A percentile compares a stretch with the other conserved stretches of the same genome.
Evolutionary conservation across 108 stramenopile genomes (phyloP).

Genomic region (Parietichytrium sp.): DNA sequence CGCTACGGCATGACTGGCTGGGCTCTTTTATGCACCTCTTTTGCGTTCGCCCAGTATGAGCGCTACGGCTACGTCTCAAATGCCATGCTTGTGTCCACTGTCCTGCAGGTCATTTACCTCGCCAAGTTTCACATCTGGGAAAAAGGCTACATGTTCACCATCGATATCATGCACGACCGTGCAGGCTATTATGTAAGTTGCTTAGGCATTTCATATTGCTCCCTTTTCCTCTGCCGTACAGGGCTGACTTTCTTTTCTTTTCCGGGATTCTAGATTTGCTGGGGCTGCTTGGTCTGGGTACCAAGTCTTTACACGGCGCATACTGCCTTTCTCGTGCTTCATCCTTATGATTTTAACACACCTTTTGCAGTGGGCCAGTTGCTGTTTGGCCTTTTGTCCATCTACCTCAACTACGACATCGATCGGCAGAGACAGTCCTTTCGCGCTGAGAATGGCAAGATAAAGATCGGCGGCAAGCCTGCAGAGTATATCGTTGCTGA

Average conservation of each 20-base stretch:
- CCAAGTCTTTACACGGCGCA: constrained; percentile 89
- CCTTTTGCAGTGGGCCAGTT: background rate
- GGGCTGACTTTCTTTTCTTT: no score
- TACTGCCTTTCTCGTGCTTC: constrained; percentile 74
- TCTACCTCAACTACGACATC: constrained; percentile 90
- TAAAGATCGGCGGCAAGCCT: constrained; percentile 80
- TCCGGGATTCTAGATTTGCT: no score
- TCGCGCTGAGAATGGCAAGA: constrained; percentile 75
- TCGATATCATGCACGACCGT: constrained; percentile 90
- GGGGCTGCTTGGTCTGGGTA: constrained; percentile 99
- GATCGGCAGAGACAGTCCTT: constrained; percentile 91
- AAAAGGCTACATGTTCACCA: constrained; percentile 98
- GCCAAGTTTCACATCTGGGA: constrained; percentile 99
- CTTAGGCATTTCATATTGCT: no score
- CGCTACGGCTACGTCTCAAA: constrained; percentile 59
- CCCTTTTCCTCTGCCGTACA: no score
- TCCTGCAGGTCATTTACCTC: constrained; percentile 81
- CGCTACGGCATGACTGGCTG: constrained; percentile 97
- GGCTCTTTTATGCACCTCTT: constrained; percentile 74
- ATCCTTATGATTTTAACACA: constrained; percentile 53
- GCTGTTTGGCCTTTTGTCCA: constrained; percentile 65
- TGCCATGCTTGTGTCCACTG: constrained; percentile 72
- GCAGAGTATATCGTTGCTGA: constrained; percentile 82
- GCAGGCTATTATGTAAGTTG: constrained; percentile 90
- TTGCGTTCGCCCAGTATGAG: constrained; percentile 57